Conservation (phyloP, 2,329 filamentous ascomycete genomes). For the Neofusicoccum sp. region DNA sequence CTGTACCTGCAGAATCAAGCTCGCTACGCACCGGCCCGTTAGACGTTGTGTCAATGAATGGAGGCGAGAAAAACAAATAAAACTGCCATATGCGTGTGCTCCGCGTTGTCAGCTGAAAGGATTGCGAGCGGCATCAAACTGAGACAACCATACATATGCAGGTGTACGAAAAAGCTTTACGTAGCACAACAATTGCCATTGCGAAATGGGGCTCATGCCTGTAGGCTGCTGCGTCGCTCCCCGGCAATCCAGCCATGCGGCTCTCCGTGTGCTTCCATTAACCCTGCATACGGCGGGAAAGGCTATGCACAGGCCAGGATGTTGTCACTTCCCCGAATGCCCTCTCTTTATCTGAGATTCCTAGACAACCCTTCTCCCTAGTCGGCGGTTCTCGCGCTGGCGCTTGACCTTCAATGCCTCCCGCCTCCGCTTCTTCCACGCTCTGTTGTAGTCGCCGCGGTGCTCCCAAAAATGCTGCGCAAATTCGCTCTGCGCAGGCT, state of each 20-base stretch:
- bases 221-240: slow-evolving; percentile 1
- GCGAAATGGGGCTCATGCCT: slow-evolving; percentile 17
- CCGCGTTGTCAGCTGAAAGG: background rate
- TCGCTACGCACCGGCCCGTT: background rate
- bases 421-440: slow-evolving; percentile 58
- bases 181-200: slow-evolving; percentile 11
- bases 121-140: slow-evolving; percentile 9
- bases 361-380: slow-evolving; percentile 39
- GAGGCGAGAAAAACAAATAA: slow-evolving; percentile 13
- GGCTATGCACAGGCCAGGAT: slow-evolving; percentile 3
- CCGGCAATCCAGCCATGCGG: slow-evolving; percentile 11
- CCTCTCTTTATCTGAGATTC: slow-evolving; percentile 12
- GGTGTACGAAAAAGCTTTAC: slow-evolving; percentile 7
- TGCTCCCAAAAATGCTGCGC: slow-evolving; percentile 63
- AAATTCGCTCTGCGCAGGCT: slow-evolving; percentile 57
- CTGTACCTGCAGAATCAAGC: slow-evolving; percentile 12
- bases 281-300: slow-evolving; percentile 8
- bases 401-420: slow-evolving; percentile 63
- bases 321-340: background rate
- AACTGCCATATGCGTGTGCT: background rate
- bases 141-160: slow-evolving; percentile 13
- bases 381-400: slow-evolving; percentile 61
- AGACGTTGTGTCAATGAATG: slow-evolving; percentile 5
- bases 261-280: slow-evolving; percentile 13
- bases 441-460: slow-evolving; percentile 50